Base-by-base conservation (phyloP, 805 yeast genomes). In the Lachancea kluyveri region DNA sequence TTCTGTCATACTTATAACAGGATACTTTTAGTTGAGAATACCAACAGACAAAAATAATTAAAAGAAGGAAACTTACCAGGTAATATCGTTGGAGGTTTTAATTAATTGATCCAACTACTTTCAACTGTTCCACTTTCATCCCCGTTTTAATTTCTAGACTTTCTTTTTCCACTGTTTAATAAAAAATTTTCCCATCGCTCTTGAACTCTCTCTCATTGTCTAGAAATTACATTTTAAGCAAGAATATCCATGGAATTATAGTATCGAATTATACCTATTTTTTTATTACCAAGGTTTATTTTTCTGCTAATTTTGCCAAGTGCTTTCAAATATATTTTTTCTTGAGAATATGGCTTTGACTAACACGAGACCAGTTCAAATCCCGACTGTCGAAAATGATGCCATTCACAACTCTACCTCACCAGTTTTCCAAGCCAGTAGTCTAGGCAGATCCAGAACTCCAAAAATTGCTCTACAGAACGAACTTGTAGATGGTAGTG, bases 341-440 rank as follows among this genome's bases (percentile, higher is more conserved):
- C 9, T 24, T 24, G n/a, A 24, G 14, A 48, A 17, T 27, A 75
- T 75, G 82, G 82, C 82, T 36, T 65, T 75, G 60, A 75, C 82
- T 40, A 77, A 75, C 51, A 70, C 78, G 64, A 72, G 79, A 66
- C 80, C 80, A 17, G 65, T 73, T 32, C 72, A 68, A 21, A 62
- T 74, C 45, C 72, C 77, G 24, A 50, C 54, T 17, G 52, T 59
- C 35, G 67, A 63, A 30, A 50, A 48, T 35, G 62, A 54, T 24
- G 31, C 52, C 6, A 37, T 57, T 5, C 53, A 51, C 30, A 57
- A 55, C 27, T 44, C 46, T n/a, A 46, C 51, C 5, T 56, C 59
- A 5, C 61, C 60, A 6, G 45, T 54, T 17, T 56, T 54, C 24
- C 55, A 51, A 28, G 51, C 57, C 16, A 48, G 48, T 33, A 37